Base-by-base conservation (phyloP, 1,139 yeast genomes). In the Blastobotrys malaysiensis region DNA sequence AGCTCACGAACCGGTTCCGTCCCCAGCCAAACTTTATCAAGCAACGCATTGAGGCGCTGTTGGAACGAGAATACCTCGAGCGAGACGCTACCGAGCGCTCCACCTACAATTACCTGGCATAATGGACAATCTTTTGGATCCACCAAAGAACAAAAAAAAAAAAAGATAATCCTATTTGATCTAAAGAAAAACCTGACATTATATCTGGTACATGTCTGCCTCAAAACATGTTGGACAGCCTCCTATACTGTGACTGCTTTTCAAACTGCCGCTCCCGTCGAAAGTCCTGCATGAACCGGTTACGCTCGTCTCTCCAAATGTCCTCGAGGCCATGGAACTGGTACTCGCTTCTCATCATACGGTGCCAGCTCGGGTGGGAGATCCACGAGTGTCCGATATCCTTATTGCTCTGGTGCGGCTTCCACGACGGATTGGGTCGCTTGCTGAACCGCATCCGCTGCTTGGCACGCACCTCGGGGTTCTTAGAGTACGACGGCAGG, bases 21-120 rank as follows among this genome's bases (percentile, higher is more conserved):
- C 88, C 95, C 0, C 82, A 82, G 56, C 83, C 86, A 9, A 70
- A 74, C 14, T 73, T 84, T 58, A 86, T 93, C 59, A 89, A 89
- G 66, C 82, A 79, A 59, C 80, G 96, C 52, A 79, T 93, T n/a
- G 95, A 88, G 59, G 86, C 82, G 26, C 73, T 93, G 59, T 76
- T 93, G 39, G 96, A 88, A 56, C 81, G 87, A 61, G 98, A 91
- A 65, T 93, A 90, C 65, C 69, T 93, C 51, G 83, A 82, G 59
- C 79, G 97, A 63, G 90, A 86, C 64, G 80, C 79, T 0, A 79
- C 79, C 0, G 83, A 85, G 59, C 72, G 83, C 54, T 76, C 77
- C 49, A 57, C 82, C 11, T 91, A 88, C 68, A 85, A 84, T 61
- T 91, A 91, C 67, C 73, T 89, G 59, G 95, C 96, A 50, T 65